Base-by-base conservation (phyloP, 2,329 filamentous ascomycete genomes). In the Botrytis byssoidea region DNA sequence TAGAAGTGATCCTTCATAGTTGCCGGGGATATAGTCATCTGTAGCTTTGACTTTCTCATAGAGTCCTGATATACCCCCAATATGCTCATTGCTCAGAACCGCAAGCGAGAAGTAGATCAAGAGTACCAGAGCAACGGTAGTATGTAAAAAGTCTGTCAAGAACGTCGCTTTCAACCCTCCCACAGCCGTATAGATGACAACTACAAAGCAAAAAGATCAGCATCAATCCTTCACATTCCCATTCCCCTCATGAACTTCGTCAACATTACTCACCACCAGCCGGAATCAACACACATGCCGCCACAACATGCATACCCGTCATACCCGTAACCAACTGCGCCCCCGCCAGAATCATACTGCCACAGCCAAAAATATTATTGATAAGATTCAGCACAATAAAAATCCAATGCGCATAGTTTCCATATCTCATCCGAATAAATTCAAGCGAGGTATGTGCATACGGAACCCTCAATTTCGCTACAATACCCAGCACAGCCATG, bases 371-470 rank as follows among this genome's bases (percentile, higher is more conserved):
- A 22, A 85, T 80, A 57, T 85, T 85, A 72, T 84, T 84, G 6
- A 81, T 79, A 9, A 84, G 74, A 66, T 84, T 84, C 37, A 85
- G 76, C 4, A 83, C 75, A 20, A 84, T 83, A 60, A 84, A 84
- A 0, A 84, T 79, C 16, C 82, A 74, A 75, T 85, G 83, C 0
- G 80, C 83, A 20, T 82, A 77, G 37, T 80, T 83, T 8, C 84
- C 85, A 76, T 87, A 87, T 73, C 85, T 80, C 79, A 83, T 83
- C 6, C 82, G 82, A 57, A 87, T 83, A 63, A 87, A 86, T 75
- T 87, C 85, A 2, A 87, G 81, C 4, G 84, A 85, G 0, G 85
- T 87, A 73, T 87, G 85, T 0, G 85, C 85, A 73, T 86, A 85
- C 0, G 85, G 85, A 0, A 86, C 85, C 57, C 85, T 80, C 48